Base-by-base conservation (phyloP, 2,329 filamentous ascomycete species). In the Aspergillus nomiae region DNA sequence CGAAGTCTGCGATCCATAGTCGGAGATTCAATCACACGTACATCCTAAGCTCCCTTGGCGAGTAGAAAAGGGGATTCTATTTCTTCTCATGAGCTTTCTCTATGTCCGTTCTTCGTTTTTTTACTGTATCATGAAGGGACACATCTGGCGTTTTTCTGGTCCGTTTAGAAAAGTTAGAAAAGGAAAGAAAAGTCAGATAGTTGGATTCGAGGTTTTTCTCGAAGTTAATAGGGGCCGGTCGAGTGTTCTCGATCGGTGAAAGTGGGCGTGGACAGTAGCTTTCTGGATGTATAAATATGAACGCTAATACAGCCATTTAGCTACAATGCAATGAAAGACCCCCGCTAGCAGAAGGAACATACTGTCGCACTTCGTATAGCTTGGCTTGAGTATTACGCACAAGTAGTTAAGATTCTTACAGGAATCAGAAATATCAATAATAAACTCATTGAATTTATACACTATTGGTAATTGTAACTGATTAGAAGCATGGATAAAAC, bases 141-240 rank as follows among this genome's bases (percentile, higher is more conserved):
- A 62, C 19, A 41, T 54, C 56, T 63, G 65, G 60, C 62, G 70
- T 70, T 70, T 67, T 64, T 63, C 63, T 62, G 51, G 43, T 64
- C 58, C 63, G 58, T 19, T 60, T 45, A 43, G 41, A 63, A 63
- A 62, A 53, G 14, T 55, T 57, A 58, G 38, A 60, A 55, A 53
- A 26, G 51, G 51, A 38, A 55, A 36, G 51, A 26, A 43, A 45
- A 53, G 32, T 59, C 34, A 24, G 45, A 34, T 43, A 43, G 21
- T 30, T 11, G 53, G 32, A 34, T 41, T 59, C 30, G 48, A 41
- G 48, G 43, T 43, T 8, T 30, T 36, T 50, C 9, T 48, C 48
- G 43, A 50, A 51, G 10, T 41, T 26, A 30, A 50, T 41, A 41
- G 6, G n/a, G 38, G 50, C 50, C 16, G 58, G 21, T 46, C 26